Base-by-base conservation (phyloP, 2,329 filamentous ascomycete species). In the Fusarium begoniae region DNA sequence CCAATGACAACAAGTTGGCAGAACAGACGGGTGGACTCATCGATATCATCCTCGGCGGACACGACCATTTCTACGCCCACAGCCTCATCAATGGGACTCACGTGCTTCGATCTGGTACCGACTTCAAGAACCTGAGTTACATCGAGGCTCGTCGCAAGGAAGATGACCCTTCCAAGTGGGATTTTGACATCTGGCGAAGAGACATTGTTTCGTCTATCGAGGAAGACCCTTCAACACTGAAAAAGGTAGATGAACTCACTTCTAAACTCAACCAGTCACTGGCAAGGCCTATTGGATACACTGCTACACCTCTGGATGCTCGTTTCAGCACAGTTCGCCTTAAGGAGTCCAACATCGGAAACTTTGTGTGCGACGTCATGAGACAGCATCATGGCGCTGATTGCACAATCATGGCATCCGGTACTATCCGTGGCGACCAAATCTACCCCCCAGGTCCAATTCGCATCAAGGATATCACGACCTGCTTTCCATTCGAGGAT, bases 321-420 rank as follows among this genome's bases (percentile, higher is more conserved):
- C 91, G 95, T 5, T 98, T 98, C 82, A 93, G 90, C 22, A 97
- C 94, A 0, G 94, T 97, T 1, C 88, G 95, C 17, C 85, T 90
- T 26, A 87, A 85, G 51, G 95, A 98, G 82, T 94, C 92, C 62
- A 98, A 98, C 79, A 84, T 97, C 20, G 94, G 93, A 3, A 98
- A 98, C 82, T 97, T 97, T 81, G 92, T 97, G 7, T 96, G 93
- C 82, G 95, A 98, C 80, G 88, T 98, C 30, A 97, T 98, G 94
- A 89, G 94, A 13, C 90, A 90, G 70, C 92, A 97, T 79, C 94
- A 98, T 80, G 84, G 87, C 10, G 91, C 93, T 0, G 95, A 98
- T 76, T 97, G 94, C 79, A 90, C 91, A 37, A 87, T 97, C 71
- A 96, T 97, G 91, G 94, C 93, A 0, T 89, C 93, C 0, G 95